Evolutionary conservation across 495 filamentous ascomycete species (phyloP).

Genomic region (Aspergillus incahuasiensis): DNA sequence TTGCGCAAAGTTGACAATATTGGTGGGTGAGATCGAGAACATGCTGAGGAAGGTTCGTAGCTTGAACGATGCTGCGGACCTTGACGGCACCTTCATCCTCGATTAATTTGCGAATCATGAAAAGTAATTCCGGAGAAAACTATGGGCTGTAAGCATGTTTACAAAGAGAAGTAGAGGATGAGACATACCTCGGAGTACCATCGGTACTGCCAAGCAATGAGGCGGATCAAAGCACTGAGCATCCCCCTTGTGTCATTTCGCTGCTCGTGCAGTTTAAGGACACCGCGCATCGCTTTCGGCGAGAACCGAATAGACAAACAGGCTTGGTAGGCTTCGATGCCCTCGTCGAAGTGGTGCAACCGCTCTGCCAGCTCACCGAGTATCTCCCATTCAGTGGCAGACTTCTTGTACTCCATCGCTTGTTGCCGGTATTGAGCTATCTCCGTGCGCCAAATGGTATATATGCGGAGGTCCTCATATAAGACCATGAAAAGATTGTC

Average conservation of each 20-base stretch:
- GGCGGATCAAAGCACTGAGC: conserved; percentile 72
- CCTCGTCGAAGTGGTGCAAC: conserved; percentile 83
- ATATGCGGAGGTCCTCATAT: conserved; percentile 95
- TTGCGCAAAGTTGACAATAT: conserved; percentile 89
- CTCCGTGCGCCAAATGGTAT: conserved; percentile 98
- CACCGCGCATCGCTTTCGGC: conserved; percentile 81
- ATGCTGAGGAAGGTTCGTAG: conserved; percentile 85
- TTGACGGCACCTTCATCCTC: conserved; percentile 98
- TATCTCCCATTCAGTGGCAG: conserved; percentile 96
- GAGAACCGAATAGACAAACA: conserved; percentile 81
- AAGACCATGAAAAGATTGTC: conserved; percentile 99
- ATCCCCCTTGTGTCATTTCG: conserved; percentile 69
- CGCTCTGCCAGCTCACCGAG: conserved; percentile 89
- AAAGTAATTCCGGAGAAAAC: conserved; percentile 89
- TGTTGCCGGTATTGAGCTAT: conserved; percentile 90
- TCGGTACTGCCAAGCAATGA: conserved; percentile 96
- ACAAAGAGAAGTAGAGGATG: not conserved
- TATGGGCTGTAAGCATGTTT: conserved; percentile 33
- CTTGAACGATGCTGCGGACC: conserved; percentile 93
- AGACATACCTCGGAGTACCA: conserved; percentile 87
- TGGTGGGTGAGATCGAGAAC: conserved; percentile 94
- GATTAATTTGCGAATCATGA: conserved; percentile 82
- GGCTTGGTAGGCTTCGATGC: conserved; percentile 82
- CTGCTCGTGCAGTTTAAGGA: conserved; percentile 72
- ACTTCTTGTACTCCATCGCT: conserved; percentile 89